phyloP scores from a whole-genome alignment of 1,284 basidiomycete species.

The Malassezia obtusa region DNA sequence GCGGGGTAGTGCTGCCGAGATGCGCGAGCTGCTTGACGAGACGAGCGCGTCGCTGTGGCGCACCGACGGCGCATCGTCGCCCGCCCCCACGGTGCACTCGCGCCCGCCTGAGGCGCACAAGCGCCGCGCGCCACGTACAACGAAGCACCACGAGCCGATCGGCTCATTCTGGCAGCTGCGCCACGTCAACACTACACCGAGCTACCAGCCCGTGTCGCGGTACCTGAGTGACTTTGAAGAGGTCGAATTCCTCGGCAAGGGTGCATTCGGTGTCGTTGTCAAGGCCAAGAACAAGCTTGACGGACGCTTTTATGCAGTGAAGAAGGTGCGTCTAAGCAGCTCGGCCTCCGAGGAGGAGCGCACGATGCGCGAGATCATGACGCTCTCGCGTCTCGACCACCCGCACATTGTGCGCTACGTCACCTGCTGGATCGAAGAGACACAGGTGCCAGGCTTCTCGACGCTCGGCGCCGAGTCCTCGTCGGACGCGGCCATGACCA shows the following conservation, averaged over 20 bases:
- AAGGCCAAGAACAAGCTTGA: slow-evolving; percentile 74
- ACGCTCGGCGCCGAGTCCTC: background rate
- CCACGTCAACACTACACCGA: slow-evolving; percentile 8
- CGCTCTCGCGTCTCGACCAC: slow-evolving; percentile 74
- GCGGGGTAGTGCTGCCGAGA: slow-evolving; percentile 23
- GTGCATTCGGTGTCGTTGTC: slow-evolving; percentile 85
- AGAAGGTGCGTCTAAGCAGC: slow-evolving; percentile 71
- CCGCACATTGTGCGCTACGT: slow-evolving; percentile 77
- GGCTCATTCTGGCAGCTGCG: slow-evolving; percentile 42
- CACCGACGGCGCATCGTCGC: slow-evolving; percentile 8
- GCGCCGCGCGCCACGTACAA: too few relatives aligned
- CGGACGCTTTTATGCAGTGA: slow-evolving; percentile 56
- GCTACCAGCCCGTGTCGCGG: slow-evolving; percentile 24
- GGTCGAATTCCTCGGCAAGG: slow-evolving; percentile 58
- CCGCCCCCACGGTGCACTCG: slow-evolving; percentile 15
- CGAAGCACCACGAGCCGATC: slow-evolving; percentile 1
- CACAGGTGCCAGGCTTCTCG: slow-evolving; percentile 19
- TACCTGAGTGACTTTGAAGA: slow-evolving; percentile 47
- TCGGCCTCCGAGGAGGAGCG: slow-evolving; percentile 69
- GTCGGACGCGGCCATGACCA: slow-evolving; percentile 6
- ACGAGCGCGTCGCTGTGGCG: slow-evolving; percentile 19
- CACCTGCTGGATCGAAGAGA: slow-evolving; percentile 46
- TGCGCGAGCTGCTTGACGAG: slow-evolving; percentile 32
- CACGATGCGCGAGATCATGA: slow-evolving; percentile 84
- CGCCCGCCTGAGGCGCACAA: background rate